phyloP scores from a whole-genome alignment of 2,329 filamentous ascomycete genomes.

The Chalaropsis thielavioides region DNA sequence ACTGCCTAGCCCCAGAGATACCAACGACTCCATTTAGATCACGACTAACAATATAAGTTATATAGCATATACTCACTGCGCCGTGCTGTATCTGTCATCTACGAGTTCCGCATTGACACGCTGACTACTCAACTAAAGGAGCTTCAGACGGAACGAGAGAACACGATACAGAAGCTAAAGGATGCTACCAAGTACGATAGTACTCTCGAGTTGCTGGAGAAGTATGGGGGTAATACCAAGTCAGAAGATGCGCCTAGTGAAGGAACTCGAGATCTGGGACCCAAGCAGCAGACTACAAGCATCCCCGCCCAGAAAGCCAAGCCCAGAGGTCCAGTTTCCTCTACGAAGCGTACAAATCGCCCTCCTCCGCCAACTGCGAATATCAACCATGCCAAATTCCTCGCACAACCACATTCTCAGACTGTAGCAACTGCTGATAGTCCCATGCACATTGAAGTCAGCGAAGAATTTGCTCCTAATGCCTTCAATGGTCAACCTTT shows the following conservation, averaged over 20 bases:
- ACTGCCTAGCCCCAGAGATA: neutral
- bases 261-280: neutral
- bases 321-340: neutral
- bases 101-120: constrained; percentile 63
- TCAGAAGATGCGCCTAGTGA: constrained; percentile 25
- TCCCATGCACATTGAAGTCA: constrained; percentile 34
- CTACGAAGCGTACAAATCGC: constrained; percentile 11
- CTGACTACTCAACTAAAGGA: constrained; percentile 56
- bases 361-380: constrained; percentile 49
- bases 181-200: constrained; percentile 91
- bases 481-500: constrained; percentile 35
- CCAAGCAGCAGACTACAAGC: constrained; percentile 18
- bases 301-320: constrained; percentile 19
- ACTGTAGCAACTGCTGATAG: constrained; percentile 20
- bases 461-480: constrained; percentile 53
- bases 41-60: neutral
- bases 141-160: constrained; percentile 62
- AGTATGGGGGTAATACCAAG: constrained; percentile 60
- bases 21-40: neutral
- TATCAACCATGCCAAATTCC: constrained; percentile 32
- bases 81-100: constrained; percentile 51
- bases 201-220: constrained; percentile 81
- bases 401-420: constrained; percentile 23
- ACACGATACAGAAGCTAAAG: constrained; percentile 88
- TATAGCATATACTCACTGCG: constrained; percentile 66